These are phyloP conservation scores for Diaporthe citriasiana DNA, from an alignment of 2,329 filamentous ascomycete species.

Conservation along the genomic window DNA sequence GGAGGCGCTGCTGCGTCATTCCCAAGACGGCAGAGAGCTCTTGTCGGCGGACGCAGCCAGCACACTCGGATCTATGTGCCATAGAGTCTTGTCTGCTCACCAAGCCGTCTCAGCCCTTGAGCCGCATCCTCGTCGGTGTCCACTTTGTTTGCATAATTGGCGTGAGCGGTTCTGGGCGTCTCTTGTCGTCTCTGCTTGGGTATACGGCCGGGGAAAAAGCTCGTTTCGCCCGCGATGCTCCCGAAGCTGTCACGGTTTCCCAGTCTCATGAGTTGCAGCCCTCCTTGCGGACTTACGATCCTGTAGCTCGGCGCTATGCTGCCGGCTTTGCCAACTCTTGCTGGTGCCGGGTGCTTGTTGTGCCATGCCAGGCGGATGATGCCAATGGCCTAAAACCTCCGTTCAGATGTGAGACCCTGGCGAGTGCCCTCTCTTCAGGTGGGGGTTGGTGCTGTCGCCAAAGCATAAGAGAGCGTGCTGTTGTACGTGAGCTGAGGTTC, in stretches of 20 bases:
- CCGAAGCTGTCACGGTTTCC: neutral
- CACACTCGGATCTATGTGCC: neutral
- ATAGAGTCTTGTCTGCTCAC: neutral
- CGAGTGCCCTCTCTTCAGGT: neutral
- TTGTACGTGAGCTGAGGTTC: neutral
- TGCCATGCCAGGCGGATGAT: neutral
- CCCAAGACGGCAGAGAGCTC: neutral
- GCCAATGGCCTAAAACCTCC: neutral
- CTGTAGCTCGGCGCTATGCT: neutral
- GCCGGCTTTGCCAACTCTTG: neutral
- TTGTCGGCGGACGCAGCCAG: slow-evolving; percentile 1
- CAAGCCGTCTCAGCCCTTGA: slow-evolving; percentile 26
- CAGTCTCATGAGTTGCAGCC: neutral
- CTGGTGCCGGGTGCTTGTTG: neutral
- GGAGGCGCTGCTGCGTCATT: slow-evolving; percentile 16
- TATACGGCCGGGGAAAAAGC: neutral
- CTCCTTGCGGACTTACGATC: neutral
- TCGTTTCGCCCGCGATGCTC: neutral
- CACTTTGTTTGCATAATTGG: slow-evolving; percentile 23
- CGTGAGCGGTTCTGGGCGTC: slow-evolving; percentile 1
- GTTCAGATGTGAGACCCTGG: neutral
- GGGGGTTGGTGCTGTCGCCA: neutral
- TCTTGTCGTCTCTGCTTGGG: neutral
- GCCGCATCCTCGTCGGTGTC: slow-evolving; percentile 24
- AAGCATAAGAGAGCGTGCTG: neutral